phyloP scores from a whole-genome alignment of 163 green algal species.

The Picocystis sp. region DNA sequence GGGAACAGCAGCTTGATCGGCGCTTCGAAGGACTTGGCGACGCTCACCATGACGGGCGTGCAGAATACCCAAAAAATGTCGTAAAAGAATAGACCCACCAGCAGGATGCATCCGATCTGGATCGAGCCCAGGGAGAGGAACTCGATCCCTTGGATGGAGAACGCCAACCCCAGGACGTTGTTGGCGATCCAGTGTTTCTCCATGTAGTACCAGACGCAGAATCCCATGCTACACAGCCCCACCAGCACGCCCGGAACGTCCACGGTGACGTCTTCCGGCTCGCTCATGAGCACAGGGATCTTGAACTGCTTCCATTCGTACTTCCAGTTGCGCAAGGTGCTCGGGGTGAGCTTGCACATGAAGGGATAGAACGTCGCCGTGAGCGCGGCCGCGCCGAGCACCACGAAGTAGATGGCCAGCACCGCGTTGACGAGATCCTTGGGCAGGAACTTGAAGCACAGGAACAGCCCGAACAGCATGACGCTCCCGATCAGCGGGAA shows the following conservation, averaged over 20 bases:
- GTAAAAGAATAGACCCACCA: conserved; percentile 86
- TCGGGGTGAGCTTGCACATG: conserved; percentile 30
- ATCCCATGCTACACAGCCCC: conserved; percentile 23
- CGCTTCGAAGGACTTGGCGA: conserved; percentile 88
- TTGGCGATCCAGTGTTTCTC: conserved; percentile 90
- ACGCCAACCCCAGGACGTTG: conserved; percentile 82
- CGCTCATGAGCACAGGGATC: conserved; percentile 18
- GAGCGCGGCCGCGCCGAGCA: conserved; percentile 69
- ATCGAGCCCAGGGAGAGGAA: conserved; percentile 37
- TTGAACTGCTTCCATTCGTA: conserved; percentile 18
- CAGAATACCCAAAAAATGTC: conserved; percentile 99
- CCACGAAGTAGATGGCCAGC: conserved; percentile 77
- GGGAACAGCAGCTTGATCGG: conserved; percentile 97
- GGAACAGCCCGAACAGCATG: conserved; percentile 84
- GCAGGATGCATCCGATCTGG: conserved; percentile 29
- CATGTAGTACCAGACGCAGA: conserved; percentile 65
- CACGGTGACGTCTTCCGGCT: conserved; percentile 13
- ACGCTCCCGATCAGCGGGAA: conserved; percentile 85
- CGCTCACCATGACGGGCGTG: conserved; percentile 89
- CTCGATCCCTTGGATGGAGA: conserved; percentile 86
- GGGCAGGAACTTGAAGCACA: conserved; percentile 89
- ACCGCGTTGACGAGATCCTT: conserved; percentile 80
- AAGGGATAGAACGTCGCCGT: conserved; percentile 44
- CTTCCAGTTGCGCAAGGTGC: neutral
- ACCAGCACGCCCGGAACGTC: conserved; percentile 36